Evolutionary conservation across 192 early-diverging fungal species (phyloP).

Genomic region (Bifiguratus adelaidae): DNA sequence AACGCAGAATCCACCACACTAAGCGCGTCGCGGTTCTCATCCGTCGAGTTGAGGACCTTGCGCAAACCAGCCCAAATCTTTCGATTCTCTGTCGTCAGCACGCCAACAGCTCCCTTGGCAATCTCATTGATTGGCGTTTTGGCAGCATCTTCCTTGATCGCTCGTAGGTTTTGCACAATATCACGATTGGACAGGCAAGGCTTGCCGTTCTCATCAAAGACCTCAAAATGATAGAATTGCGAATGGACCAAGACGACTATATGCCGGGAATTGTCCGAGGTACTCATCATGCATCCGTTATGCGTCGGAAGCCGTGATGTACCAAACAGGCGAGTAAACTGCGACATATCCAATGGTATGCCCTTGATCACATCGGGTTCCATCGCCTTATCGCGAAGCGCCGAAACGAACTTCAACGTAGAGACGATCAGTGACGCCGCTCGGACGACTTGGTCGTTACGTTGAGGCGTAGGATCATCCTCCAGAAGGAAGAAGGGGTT

Average conservation of each 20-base stretch:
- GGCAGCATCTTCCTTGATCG: conserved; percentile 42
- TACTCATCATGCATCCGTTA: conserved; percentile 25
- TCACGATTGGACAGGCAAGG: conserved; percentile 44
- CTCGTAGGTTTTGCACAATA: conserved; percentile 56
- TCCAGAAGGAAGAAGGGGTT: conserved; percentile 38
- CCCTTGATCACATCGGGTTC: conserved; percentile 56
- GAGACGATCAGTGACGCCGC: conserved; percentile 62
- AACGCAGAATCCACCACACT: conserved; percentile 53
- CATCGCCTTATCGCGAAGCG: conserved; percentile 41
- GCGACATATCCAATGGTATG: conserved; percentile 65
- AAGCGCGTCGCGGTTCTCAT: conserved; percentile 45
- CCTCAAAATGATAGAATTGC: conserved; percentile 69
- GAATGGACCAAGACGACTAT: conserved; percentile 62
- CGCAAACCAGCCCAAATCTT: conserved; percentile 63
- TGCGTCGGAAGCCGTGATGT: conserved; percentile 62
- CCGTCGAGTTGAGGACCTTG: conserved; percentile 34
- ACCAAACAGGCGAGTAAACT: conserved; percentile 72
- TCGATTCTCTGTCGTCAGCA: conserved; percentile 68
- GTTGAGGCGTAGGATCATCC: conserved; percentile 32
- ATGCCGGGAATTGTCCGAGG: conserved; percentile 25
- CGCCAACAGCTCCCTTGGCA: conserved; percentile 48
- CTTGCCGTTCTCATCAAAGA: conserved; percentile 44
- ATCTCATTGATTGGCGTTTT: conserved; percentile 32
- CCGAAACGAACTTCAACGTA: conserved; percentile 57
- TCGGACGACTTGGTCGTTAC: conserved; percentile 54